Percentiles rank a stretch among this genome's conserved stretches.
Evolutionary conservation across 306 rosid genomes (phyloP).

Genomic region (Fragaria ananassa): DNA sequence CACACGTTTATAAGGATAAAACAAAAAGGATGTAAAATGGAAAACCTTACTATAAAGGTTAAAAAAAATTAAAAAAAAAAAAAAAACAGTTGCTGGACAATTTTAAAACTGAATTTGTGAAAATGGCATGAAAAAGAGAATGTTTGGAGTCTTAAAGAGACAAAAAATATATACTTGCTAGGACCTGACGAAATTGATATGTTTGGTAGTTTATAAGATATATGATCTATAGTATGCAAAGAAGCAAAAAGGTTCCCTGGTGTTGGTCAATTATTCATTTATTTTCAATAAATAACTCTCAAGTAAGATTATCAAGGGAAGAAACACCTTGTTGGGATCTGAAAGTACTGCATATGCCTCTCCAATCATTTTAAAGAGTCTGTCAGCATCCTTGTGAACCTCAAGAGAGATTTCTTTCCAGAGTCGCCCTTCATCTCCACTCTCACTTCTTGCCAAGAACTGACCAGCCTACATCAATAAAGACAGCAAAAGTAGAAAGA

Average conservation of each 20-base stretch:
- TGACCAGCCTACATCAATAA: constrained; percentile 72
- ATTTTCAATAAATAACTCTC: not conserved
- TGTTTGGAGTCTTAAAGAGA: not conserved
- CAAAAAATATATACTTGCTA: not conserved
- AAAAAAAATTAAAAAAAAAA: no score
- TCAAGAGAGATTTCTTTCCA: constrained; percentile 84
- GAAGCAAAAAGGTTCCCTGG: not conserved
- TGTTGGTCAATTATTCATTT: not conserved
- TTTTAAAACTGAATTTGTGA: not conserved
- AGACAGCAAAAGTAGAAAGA: constrained; percentile 5
- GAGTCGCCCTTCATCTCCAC: constrained; percentile 68
- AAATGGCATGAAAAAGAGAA: not conserved
- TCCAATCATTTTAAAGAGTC: constrained; percentile 91
- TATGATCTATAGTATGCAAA: not conserved
- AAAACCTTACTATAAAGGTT: not conserved
- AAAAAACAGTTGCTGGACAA: not conserved
- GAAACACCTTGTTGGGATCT: constrained; percentile 65
- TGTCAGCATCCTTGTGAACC: constrained; percentile 83
- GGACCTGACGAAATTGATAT: not conserved
- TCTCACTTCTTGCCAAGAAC: constrained; percentile 76
- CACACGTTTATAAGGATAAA: not conserved
- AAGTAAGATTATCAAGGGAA: constrained; percentile 15
- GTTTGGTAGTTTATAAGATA: not conserved
- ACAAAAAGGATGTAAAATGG: not conserved
- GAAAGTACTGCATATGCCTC: constrained; percentile 95